Conservation (phyloP, 2,329 filamentous ascomycete genomes). For the Aspergillus pseudonomiae region DNA sequence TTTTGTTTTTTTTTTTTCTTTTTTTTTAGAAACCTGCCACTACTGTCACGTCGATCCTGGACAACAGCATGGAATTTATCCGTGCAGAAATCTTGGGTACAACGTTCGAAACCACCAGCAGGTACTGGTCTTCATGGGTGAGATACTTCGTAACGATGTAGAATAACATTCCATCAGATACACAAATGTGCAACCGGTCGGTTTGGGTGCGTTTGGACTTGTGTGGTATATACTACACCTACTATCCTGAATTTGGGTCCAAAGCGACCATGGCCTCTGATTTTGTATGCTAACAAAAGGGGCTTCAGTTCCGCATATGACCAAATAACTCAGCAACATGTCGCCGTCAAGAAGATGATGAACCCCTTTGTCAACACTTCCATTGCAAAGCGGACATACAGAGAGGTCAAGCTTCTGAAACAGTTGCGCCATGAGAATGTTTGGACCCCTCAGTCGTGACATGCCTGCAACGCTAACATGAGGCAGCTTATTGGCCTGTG, state of each 20-base stretch:
- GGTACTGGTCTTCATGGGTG: constrained; percentile 58
- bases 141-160: not conserved
- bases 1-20: not conserved
- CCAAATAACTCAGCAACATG: constrained; percentile 92
- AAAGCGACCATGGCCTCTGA: not conserved
- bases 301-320: constrained; percentile 85
- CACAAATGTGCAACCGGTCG: constrained; percentile 94
- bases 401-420: constrained; percentile 95
- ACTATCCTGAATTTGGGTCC: not conserved
- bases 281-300: constrained; percentile 5
- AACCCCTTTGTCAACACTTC: constrained; percentile 99
- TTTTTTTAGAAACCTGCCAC: not conserved
- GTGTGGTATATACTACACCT: constrained; percentile 70
- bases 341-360: constrained; percentile 99
- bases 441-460: constrained; percentile 15
- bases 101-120: constrained; percentile 98
- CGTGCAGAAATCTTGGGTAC: constrained; percentile 99
- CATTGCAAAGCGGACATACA: constrained; percentile 93
- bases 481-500: constrained; percentile 88
- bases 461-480: constrained; percentile 4
- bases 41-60: not conserved
- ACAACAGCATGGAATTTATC: constrained; percentile 88
- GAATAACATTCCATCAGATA: constrained; percentile 64
- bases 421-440: constrained; percentile 97
- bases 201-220: constrained; percentile 97